Conservation (phyloP, 768 basidiomycete genomes). For the Mycena galopus region DNA sequence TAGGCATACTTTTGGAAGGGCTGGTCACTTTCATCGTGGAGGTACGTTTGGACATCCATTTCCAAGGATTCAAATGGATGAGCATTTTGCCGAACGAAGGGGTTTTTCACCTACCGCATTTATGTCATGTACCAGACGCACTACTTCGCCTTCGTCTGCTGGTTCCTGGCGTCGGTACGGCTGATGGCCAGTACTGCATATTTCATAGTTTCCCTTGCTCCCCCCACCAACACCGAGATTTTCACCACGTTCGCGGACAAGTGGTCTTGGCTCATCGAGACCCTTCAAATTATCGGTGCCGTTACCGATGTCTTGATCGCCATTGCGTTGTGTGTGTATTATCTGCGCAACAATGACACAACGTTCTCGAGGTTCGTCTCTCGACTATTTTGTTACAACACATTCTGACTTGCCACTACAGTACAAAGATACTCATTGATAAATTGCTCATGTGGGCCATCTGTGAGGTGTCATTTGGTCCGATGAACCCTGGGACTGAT, state of each 20-base stretch:
- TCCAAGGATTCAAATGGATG: not conserved
- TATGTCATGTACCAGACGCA: not conserved
- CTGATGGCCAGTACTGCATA: not conserved
- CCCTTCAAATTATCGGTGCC: not conserved
- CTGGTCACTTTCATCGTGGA: not conserved
- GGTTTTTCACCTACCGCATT: not conserved
- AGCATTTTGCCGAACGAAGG: not conserved
- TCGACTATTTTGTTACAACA: not conserved
- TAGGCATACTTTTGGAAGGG: not conserved
- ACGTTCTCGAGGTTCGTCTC: not conserved
- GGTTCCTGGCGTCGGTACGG: not conserved
- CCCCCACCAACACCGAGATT: too few relatives aligned
- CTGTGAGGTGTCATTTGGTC: not conserved
- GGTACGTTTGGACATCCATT: not conserved
- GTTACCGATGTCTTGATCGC: not conserved
- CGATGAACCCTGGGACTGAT: not conserved
- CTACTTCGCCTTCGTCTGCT: not conserved
- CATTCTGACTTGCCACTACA: not conserved
- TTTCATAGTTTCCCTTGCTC: too few relatives aligned
- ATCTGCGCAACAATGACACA: not conserved
- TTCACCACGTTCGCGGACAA: not conserved
- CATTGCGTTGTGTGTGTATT: not conserved
- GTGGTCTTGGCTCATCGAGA: not conserved
- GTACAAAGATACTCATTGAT: not conserved
- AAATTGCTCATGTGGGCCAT: not conserved